Evolutionary conservation across 164 flowering plant genomes (phyloP).

Genomic region (Sedum album): DNA sequence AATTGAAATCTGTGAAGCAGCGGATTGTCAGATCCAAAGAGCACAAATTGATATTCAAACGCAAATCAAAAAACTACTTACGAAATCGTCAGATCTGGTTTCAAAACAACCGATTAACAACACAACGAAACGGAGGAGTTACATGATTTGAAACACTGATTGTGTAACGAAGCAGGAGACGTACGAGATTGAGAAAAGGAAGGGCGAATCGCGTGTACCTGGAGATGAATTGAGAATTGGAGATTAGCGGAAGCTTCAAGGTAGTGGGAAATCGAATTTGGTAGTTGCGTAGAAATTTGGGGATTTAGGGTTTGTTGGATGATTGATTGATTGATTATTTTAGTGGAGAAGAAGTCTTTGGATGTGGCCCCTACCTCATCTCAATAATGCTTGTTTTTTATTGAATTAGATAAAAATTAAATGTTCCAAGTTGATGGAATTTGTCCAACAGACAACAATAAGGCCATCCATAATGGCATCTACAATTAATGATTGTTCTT

Average conservation of each 20-base stretch:
- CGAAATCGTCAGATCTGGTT: not conserved
- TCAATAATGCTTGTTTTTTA: not conserved
- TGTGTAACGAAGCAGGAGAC: too few relatives aligned
- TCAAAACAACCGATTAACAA: not conserved
- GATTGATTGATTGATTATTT: not conserved
- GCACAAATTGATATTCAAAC: not conserved
- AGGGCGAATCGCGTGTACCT: slow-evolving; percentile 6
- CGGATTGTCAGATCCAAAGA: not conserved
- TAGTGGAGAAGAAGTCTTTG: not conserved
- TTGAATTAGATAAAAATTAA: not conserved
- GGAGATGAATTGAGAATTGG: not conserved
- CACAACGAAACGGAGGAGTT: too few relatives aligned
- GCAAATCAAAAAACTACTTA: too few relatives aligned
- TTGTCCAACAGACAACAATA: too few relatives aligned
- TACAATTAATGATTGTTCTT: too few relatives aligned
- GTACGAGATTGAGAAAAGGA: not conserved
- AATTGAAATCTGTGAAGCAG: too few relatives aligned
- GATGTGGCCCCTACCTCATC: not conserved
- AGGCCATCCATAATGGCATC: too few relatives aligned
- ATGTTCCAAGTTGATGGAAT: not conserved
- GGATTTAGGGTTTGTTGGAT: too few relatives aligned
- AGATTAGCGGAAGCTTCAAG: slow-evolving; percentile 3
- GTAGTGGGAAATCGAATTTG: not conserved
- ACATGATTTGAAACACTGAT: too few relatives aligned
- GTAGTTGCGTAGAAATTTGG: not conserved